phyloP scores from a whole-genome alignment of 495 filamentous ascomycete species.

The Lindgomyces ingoldianus region DNA sequence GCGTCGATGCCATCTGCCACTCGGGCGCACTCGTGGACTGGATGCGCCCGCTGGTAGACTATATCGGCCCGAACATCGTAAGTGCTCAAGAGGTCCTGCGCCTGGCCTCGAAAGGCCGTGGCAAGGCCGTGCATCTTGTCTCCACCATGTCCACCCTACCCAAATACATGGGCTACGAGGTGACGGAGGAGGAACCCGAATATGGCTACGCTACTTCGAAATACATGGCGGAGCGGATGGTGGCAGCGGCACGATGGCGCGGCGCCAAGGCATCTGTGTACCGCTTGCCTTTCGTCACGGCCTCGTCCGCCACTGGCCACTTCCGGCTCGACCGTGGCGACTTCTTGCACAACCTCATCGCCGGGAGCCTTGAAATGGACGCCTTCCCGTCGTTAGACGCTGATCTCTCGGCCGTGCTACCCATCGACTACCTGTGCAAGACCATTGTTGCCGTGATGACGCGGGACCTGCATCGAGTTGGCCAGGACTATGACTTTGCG shows the following conservation, averaged over 20 bases:
- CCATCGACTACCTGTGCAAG: conserved; percentile 41
- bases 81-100: conserved; percentile 45
- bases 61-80: conserved; percentile 45
- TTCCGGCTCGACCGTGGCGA: conserved; percentile 44
- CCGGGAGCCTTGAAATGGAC: conserved; percentile 40
- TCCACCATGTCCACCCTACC: conserved; percentile 45
- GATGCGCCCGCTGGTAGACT: conserved; percentile 43
- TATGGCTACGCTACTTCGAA: conserved; percentile 45
- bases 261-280: conserved; percentile 41
- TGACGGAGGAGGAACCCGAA: conserved; percentile 36
- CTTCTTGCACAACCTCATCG: conserved; percentile 44
- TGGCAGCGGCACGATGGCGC: conserved; percentile 41
- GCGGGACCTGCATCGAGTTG: conserved; percentile 34
- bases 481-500: conserved; percentile 41
- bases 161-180: conserved; percentile 35
- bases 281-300: conserved; percentile 43
- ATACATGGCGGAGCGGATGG: conserved; percentile 41
- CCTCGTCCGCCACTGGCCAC: conserved; percentile 39
- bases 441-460: conserved; percentile 40
- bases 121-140: conserved; percentile 41
- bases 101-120: conserved; percentile 40
- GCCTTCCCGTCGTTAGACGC: conserved; percentile 40
- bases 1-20: conserved; percentile 41
- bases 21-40: conserved; percentile 45
- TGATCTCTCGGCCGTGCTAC: conserved; percentile 40